Conservation (phyloP, 441 rosid species). For the Pelargonium citronellum region DNA sequence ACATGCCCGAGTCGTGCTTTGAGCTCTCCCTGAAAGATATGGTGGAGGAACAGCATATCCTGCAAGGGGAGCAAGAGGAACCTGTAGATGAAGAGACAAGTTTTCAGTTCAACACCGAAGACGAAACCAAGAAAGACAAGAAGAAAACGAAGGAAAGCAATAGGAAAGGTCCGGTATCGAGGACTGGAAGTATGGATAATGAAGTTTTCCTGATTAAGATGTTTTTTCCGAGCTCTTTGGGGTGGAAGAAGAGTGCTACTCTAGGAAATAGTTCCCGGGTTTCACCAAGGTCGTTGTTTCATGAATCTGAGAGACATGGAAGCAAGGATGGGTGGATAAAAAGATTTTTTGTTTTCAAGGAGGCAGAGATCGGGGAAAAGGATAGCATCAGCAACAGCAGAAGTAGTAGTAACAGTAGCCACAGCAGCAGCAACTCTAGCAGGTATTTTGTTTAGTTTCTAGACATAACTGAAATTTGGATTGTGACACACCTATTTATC, state of each 20-base stretch:
- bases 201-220: conserved; percentile 41
- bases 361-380: conserved; percentile 4
- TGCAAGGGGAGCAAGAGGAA: conserved; percentile 8
- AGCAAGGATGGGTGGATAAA: conserved; percentile 25
- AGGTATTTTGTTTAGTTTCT: conserved; percentile 18
- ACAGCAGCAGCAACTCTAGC: conserved; percentile 14
- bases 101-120: conserved; percentile 10
- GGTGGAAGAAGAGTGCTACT: conserved; percentile 25
- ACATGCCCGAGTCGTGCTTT: conserved; percentile 39
- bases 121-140: conserved; percentile 13
- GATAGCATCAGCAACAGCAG: conserved; percentile 6
- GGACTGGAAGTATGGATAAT: conserved; percentile 35
- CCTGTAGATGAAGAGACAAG: conserved; percentile 8
- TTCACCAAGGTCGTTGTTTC: conserved; percentile 21
- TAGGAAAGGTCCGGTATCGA: conserved; percentile 21
- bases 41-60: conserved; percentile 29
- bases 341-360: conserved; percentile 13
- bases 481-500: too few relatives aligned
- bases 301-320: conserved; percentile 14
- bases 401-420: conserved; percentile 16
- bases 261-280: conserved; percentile 19
- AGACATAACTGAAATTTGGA: neutral
- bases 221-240: conserved; percentile 31
- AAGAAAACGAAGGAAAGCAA: conserved; percentile 11
- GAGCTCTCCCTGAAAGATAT: conserved; percentile 56